Percentiles rank a stretch among this genome's conserved stretches.
phyloP scores from a whole-genome alignment of 2,329 filamentous ascomycete genomes.

The Cercospora citrullina region DNA sequence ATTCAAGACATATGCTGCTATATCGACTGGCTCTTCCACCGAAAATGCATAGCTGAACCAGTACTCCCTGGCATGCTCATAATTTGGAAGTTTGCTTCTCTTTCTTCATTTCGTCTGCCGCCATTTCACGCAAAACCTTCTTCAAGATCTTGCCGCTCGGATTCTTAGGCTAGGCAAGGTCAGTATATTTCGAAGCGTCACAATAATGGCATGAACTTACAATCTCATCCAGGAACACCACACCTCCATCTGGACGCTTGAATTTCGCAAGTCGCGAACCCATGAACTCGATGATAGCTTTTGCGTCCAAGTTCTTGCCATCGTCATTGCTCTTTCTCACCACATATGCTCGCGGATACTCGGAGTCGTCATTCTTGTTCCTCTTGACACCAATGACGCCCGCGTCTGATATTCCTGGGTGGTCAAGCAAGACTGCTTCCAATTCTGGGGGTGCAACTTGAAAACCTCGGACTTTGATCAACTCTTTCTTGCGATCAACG shows the following conservation, averaged over 20 bases:
- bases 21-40: background rate
- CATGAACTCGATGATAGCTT: conserved; percentile 58
- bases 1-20: background rate
- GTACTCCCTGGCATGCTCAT: background rate
- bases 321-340: conserved; percentile 56
- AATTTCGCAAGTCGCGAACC: conserved; percentile 61
- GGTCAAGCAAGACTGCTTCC: conserved; percentile 73
- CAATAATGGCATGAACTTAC: conserved; percentile 8
- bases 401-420: conserved; percentile 71
- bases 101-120: conserved; percentile 71
- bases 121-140: conserved; percentile 55
- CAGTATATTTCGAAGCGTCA: background rate
- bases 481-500: conserved; percentile 75
- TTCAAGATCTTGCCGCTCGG: conserved; percentile 62
- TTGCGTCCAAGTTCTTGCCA: conserved; percentile 50
- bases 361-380: conserved; percentile 53
- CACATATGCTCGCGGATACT: conserved; percentile 65
- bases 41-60: background rate
- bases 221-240: conserved; percentile 58
- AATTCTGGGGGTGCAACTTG: conserved; percentile 84
- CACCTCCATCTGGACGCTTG: conserved; percentile 62
- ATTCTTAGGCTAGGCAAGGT: conserved; percentile 51
- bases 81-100: conserved; percentile 64
- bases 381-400: conserved; percentile 76
- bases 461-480: conserved; percentile 58